Evolutionary conservation across 2,329 filamentous ascomycete species (phyloP).

Genomic region (Fusarium secorum): DNA sequence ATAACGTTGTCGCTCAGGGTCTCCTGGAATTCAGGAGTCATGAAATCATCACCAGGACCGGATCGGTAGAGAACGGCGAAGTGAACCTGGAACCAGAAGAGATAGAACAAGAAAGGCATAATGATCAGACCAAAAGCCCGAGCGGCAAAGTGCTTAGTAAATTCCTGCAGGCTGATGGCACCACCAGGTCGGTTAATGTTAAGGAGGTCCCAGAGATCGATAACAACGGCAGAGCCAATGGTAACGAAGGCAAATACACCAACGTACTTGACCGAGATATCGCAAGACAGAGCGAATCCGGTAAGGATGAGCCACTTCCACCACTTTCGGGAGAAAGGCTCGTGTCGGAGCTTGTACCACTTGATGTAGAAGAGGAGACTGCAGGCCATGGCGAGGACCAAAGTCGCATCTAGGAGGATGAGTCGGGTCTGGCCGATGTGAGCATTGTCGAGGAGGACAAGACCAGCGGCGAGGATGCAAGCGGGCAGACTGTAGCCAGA

Average conservation of each 20-base stretch:
- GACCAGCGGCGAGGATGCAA: conserved; percentile 82
- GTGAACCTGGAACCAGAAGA: conserved; percentile 99
- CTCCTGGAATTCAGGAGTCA: conserved; percentile 98
- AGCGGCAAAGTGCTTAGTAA: conserved; percentile 88
- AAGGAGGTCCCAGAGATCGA: conserved; percentile 94
- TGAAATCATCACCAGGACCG: conserved; percentile 97
- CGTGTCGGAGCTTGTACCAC: conserved; percentile 95
- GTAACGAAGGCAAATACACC: conserved; percentile 97
- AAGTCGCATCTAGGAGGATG: conserved; percentile 91
- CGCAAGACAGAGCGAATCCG: conserved; percentile 92
- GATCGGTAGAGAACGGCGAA: conserved; percentile 89
- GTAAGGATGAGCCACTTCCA: conserved; percentile 99
- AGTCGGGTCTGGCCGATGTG: conserved; percentile 96
- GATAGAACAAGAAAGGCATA: conserved; percentile 95
- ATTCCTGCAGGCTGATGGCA: conserved; percentile 78
- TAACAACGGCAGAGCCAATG: conserved; percentile 89
- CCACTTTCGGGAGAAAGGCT: conserved; percentile 93
- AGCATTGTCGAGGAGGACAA: conserved; percentile 95
- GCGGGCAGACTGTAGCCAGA: conserved; percentile 96
- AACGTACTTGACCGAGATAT: conserved; percentile 98
- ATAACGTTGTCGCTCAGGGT: conserved; percentile 94
- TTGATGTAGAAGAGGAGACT: conserved; percentile 94
- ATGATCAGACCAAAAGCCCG: conserved; percentile 86
- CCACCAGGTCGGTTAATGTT: conserved; percentile 87
- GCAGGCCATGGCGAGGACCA: conserved; percentile 95